These are phyloP conservation scores for Zymoseptoria crescenta DNA, from an alignment of 2,329 filamentous ascomycete genomes.

Conservation along the genomic window DNA sequence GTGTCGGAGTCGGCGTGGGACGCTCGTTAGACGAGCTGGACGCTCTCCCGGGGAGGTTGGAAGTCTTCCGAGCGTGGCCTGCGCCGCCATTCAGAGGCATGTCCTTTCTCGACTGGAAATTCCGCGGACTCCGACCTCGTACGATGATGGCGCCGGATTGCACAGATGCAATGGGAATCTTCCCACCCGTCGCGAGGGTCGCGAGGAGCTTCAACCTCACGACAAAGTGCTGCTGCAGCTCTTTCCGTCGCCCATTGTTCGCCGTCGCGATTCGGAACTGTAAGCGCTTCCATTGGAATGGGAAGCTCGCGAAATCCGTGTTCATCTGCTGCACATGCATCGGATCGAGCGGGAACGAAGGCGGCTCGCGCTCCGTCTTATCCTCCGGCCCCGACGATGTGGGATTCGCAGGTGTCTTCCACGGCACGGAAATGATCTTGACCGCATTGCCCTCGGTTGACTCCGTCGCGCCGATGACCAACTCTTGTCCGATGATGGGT, in stretches of 20 bases:
- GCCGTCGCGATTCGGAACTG: slow-evolving; percentile 94
- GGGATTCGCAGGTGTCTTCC: slow-evolving; percentile 80
- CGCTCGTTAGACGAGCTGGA: slow-evolving; percentile 20
- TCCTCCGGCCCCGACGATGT: slow-evolving; percentile 60
- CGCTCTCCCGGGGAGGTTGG: slow-evolving; percentile 14
- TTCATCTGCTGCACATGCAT: slow-evolving; percentile 61
- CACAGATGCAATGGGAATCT: slow-evolving; percentile 73
- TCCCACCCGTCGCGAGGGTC: slow-evolving; percentile 74
- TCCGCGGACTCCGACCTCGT: slow-evolving; percentile 81
- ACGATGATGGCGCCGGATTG: slow-evolving; percentile 89
- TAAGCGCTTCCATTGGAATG: slow-evolving; percentile 86
- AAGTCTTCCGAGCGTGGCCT: slow-evolving; percentile 63
- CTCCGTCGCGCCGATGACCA: slow-evolving; percentile 85
- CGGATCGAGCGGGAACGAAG: slow-evolving; percentile 65
- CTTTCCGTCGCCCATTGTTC: slow-evolving; percentile 90
- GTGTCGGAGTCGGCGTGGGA: slow-evolving; percentile 22
- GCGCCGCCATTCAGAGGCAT: slow-evolving; percentile 75
- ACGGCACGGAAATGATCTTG: slow-evolving; percentile 91
- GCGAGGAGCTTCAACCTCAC: slow-evolving; percentile 79
- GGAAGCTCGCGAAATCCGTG: slow-evolving; percentile 80
- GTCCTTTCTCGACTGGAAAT: slow-evolving; percentile 91
- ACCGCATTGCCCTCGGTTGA: slow-evolving; percentile 89
- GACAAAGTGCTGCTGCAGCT: slow-evolving; percentile 93
- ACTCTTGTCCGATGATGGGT: slow-evolving; percentile 72
- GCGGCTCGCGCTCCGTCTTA: slow-evolving; percentile 76